A percentile compares a stretch with the other conserved stretches of the same genome.
Evolutionary conservation across 495 filamentous ascomycete genomes (phyloP).

Genomic region (Aspergillus sparsus): DNA sequence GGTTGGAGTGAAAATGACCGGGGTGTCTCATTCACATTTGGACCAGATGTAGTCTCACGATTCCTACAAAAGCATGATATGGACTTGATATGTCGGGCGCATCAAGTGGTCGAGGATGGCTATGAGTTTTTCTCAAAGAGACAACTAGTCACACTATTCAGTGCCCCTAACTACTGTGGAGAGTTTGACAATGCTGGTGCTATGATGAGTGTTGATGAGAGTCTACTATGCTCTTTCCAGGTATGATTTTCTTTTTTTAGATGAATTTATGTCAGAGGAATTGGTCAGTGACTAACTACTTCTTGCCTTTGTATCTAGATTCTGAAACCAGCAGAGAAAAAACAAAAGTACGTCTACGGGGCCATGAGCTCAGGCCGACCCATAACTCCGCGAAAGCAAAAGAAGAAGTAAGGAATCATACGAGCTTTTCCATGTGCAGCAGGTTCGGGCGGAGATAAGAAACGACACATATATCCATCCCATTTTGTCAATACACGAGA

Average conservation of each 20-base stretch:
- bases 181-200: conserved; percentile 99
- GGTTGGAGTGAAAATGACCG: conserved; percentile 99
- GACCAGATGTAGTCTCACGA: conserved; percentile 96
- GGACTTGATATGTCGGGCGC: conserved; percentile 98
- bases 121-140: conserved; percentile 99
- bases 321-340: conserved; percentile 99
- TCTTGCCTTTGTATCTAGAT: conserved; percentile 58
- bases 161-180: conserved; percentile 98
- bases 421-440: conserved; percentile 81
- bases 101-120: conserved; percentile 98
- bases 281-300: conserved; percentile 1
- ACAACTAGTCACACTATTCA: conserved; percentile 96
- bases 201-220: conserved; percentile 99
- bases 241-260: conserved; percentile 49
- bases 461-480: conserved; percentile 27
- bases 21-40: conserved; percentile 98
- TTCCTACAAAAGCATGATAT: conserved; percentile 99
- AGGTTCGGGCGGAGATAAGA: conserved; percentile 96
- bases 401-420: conserved; percentile 80
- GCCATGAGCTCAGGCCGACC: conserved; percentile 83
- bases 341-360: conserved; percentile 99
- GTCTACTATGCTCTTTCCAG: conserved; percentile 98
- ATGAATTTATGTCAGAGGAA: neutral
- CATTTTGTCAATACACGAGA: conserved; percentile 27
- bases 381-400: conserved; percentile 87